These are phyloP conservation scores for Xylaria bambusicola DNA, from an alignment of 495 filamentous ascomycete species.

Conservation along the genomic window DNA sequence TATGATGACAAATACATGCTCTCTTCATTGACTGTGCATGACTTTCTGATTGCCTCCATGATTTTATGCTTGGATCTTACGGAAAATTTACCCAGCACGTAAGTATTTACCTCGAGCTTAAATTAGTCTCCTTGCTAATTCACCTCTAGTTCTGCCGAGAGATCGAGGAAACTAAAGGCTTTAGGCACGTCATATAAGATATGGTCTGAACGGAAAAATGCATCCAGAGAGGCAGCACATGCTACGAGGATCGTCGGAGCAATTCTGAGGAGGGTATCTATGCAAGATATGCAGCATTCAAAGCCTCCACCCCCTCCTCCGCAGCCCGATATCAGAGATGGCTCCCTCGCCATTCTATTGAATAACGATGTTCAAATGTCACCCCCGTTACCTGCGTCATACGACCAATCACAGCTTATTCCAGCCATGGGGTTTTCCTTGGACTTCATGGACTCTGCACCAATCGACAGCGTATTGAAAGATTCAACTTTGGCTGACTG, in stretches of 20 bases:
- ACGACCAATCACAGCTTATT: slow-evolving; percentile 19
- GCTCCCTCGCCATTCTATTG: slow-evolving; percentile 28
- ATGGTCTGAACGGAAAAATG: slow-evolving; percentile 36
- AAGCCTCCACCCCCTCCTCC: slow-evolving; percentile 26
- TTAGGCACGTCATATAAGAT: slow-evolving; percentile 43
- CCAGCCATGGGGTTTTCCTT: slow-evolving; percentile 25
- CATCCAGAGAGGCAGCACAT: slow-evolving; percentile 38
- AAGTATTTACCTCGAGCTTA: slow-evolving; percentile 4
- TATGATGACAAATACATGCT: slow-evolving; percentile 42
- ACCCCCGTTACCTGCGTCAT: slow-evolving; percentile 11
- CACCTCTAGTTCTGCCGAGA: slow-evolving; percentile 24
- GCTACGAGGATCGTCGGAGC: slow-evolving; percentile 40
- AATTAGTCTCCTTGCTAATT: slow-evolving; percentile 6
- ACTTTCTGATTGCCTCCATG: slow-evolving; percentile 47
- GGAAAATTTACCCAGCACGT: slow-evolving; percentile 34
- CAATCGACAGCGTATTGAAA: slow-evolving; percentile 34
- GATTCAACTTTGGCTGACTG: slow-evolving; percentile 39
- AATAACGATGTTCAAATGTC: slow-evolving; percentile 31
- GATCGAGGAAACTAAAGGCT: slow-evolving; percentile 35
- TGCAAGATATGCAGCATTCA: slow-evolving; percentile 19
- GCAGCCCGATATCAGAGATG: slow-evolving; percentile 27
- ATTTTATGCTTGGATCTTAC: slow-evolving; percentile 44
- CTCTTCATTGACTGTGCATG: slow-evolving; percentile 40
- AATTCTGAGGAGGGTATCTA: slow-evolving; percentile 40
- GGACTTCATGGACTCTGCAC: slow-evolving; percentile 24